Base-by-base conservation (phyloP, 345 rosid species). In the Microcos paniculata region DNA sequence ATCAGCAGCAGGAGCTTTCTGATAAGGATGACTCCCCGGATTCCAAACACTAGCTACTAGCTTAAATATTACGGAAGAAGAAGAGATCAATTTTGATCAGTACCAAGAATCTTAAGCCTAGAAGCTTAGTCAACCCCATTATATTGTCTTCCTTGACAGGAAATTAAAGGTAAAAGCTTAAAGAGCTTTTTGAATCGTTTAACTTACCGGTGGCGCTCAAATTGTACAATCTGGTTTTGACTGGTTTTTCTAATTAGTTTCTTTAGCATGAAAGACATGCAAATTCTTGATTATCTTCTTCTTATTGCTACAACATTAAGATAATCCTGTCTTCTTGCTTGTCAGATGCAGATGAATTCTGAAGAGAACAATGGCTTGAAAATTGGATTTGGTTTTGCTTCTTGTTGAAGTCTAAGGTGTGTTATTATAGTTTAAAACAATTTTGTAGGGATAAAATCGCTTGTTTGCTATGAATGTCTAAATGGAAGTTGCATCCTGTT, bases 21-120 rank as follows among this genome's bases (percentile, higher is more conserved):
- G 82, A 77, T 28, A 81, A 90, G 65, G 90, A 84, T 74, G 87
- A 79, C 79, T 88, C 94, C 30, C 87, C 81, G 68, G 89, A 81
- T 53, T 90, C 94, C 15, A 84, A 79, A 65, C 86, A 85, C 57
- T 86, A 83, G 78, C 57, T 84, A 80, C 71, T n/a, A n/a, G n/a
- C n/a, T n/a, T n/a, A 57, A 55, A 61, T 58, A 58, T 52, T 62
- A 28, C 70, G 42, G 42, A 40, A 63, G 28, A 63, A 63, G 30
- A 63, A 21, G 72, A 64, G 59, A 61, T 62, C 30, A 76, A 69
- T 68, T 76, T 76, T 69, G 57, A 30, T 52, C 78, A 26, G 10
- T 26, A 67, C 7, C 23, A 28, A 33, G 30, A 24, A 26, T 21
- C 71, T 16, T 70, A 30, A 56, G 68, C 10, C 71, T 68, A 40